phyloP scores from a whole-genome alignment of 305 asterid species.

The Solanum aculeatissimum region DNA sequence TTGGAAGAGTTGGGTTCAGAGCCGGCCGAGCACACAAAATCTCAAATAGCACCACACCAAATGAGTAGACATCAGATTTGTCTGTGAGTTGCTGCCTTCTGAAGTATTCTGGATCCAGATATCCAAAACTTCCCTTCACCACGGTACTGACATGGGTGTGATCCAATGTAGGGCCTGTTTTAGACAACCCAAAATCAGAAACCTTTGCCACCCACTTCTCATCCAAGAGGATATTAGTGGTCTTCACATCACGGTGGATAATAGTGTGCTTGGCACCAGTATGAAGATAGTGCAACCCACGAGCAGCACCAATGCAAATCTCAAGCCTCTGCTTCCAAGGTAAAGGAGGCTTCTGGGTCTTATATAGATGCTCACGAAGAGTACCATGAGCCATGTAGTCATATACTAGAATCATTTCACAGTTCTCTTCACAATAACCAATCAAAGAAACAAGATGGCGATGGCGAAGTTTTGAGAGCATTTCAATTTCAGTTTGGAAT shows the following conservation, averaged over 20 bases:
- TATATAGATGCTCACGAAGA: slow-evolving; percentile 84
- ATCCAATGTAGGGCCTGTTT: slow-evolving; percentile 76
- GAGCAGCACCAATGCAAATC: slow-evolving; percentile 93
- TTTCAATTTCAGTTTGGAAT: no score
- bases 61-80: slow-evolving; percentile 33
- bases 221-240: slow-evolving; percentile 43
- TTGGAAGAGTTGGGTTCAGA: slow-evolving; percentile 65
- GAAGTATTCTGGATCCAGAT: slow-evolving; percentile 77
- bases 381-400: slow-evolving; percentile 95
- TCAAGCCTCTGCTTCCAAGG: slow-evolving; percentile 91
- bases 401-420: slow-evolving; percentile 88
- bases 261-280: slow-evolving; percentile 87
- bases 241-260: slow-evolving; percentile 88
- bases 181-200: slow-evolving; percentile 81
- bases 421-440: slow-evolving; percentile 86
- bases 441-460: slow-evolving; percentile 86
- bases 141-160: slow-evolving; percentile 88
- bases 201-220: slow-evolving; percentile 64
- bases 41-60: slow-evolving; percentile 84
- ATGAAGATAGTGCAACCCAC: slow-evolving; percentile 86
- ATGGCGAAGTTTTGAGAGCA: slow-evolving; percentile 40
- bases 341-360: slow-evolving; percentile 78
- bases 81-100: slow-evolving; percentile 49
- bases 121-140: slow-evolving; percentile 85
- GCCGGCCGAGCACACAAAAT: slow-evolving; percentile 85